Conservation (phyloP, 164 flowering plant genomes). For the Stephania japonica region DNA sequence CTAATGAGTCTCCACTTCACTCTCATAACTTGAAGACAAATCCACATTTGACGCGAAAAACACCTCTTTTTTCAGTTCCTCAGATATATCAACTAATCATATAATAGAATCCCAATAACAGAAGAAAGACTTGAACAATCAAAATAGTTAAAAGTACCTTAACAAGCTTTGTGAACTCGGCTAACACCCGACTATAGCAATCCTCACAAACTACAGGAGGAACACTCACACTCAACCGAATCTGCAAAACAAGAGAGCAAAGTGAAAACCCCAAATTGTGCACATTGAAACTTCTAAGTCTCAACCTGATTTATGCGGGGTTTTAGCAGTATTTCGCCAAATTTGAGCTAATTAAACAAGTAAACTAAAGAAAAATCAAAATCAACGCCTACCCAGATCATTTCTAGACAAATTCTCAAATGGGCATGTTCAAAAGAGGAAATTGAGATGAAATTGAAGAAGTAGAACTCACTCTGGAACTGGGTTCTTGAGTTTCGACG, state of each 20-base stretch:
- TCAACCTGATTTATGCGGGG: too few relatives aligned
- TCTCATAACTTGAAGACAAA: background rate
- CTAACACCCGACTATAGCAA: slow-evolving; percentile 57
- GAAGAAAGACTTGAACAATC: background rate
- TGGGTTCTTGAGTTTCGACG: slow-evolving; percentile 51
- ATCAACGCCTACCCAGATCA: background rate
- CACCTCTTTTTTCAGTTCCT: background rate
- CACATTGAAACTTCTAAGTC: too few relatives aligned
- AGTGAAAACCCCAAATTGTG: background rate
- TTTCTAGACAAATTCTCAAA: background rate
- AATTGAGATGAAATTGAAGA: background rate
- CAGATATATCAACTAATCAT: background rate
- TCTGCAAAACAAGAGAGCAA: slow-evolving; percentile 30
- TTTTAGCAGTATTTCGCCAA: too few relatives aligned
- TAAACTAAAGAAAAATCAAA: background rate
- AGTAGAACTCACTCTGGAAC: slow-evolving; percentile 46
- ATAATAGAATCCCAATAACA: background rate
- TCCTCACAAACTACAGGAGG: slow-evolving; percentile 73
- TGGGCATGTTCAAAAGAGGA: too few relatives aligned
- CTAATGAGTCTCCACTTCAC: background rate
- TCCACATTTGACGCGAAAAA: background rate
- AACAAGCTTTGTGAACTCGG: slow-evolving; percentile 52
- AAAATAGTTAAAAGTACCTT: slow-evolving; percentile 38
- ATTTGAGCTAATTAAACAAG: background rate
- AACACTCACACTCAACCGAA: slow-evolving; percentile 61